phyloP scores from a whole-genome alignment of 805 yeast species.

The Lipomyces spencermartinsiae region DNA sequence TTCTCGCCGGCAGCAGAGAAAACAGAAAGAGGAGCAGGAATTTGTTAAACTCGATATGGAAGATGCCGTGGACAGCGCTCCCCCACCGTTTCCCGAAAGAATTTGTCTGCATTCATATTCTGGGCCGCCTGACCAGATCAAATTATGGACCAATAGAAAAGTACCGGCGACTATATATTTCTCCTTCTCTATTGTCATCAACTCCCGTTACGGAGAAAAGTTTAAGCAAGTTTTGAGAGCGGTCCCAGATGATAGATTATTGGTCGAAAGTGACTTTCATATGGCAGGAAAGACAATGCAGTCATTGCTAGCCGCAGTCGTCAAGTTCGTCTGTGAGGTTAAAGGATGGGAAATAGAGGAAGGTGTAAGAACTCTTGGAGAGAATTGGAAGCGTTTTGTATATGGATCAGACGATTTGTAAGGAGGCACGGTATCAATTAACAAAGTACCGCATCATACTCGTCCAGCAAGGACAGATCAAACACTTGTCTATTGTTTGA shows the following conservation, averaged over 20 bases:
- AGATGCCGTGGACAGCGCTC: constrained; percentile 15
- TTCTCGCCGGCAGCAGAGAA: constrained; percentile 14
- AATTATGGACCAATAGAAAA: constrained; percentile 52
- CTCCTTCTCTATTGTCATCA: constrained; percentile 61
- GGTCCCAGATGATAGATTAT: constrained; percentile 49
- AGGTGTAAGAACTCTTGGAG: constrained; percentile 26
- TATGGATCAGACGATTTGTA: constrained; percentile 14
- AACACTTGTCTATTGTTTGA: not conserved
- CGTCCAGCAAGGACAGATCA: not conserved
- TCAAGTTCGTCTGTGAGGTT: constrained; percentile 25
- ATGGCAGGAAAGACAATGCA: constrained; percentile 43
- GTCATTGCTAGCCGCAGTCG: constrained; percentile 25
- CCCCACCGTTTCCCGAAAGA: constrained; percentile 37
- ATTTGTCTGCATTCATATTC: constrained; percentile 84
- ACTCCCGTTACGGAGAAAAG: constrained; percentile 47
- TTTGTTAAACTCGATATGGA: not conserved
- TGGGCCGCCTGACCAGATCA: constrained; percentile 77
- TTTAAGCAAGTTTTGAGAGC: constrained; percentile 43
- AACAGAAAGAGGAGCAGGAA: constrained; percentile 10
- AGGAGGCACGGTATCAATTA: not conserved
- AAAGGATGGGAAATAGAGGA: constrained; percentile 37
- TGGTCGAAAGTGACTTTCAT: constrained; percentile 62
- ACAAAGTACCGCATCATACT: not conserved
- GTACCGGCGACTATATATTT: constrained; percentile 51
- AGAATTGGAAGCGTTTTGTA: constrained; percentile 27